Evolutionary conservation across 2,329 filamentous ascomycete species (phyloP), one percentile per base, ranked within the genome.

Genomic region (Scedosporium aurantiacum): DNA sequence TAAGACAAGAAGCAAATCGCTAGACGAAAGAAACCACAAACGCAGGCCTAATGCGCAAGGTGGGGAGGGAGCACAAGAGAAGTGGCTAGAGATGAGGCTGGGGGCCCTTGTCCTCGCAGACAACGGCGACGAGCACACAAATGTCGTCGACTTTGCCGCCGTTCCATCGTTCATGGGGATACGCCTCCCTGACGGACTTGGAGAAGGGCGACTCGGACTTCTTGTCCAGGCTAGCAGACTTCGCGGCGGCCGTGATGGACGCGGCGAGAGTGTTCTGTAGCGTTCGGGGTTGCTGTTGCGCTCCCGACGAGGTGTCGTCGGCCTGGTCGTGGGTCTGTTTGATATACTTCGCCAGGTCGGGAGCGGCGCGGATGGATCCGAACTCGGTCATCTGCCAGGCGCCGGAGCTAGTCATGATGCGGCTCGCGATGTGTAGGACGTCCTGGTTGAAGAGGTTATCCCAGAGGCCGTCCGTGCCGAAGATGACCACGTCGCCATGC

Each of bases 111-210:
- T 86, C 83, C 66, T 92, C 87, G 7, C 90, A 85, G 1, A 90
- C 90, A 32, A 96, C 78, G 37, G 87, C 84, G 14, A 92, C 86
- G 58, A 99, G 79, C 4, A 91, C 91, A 68, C 91, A 93, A 63
- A 99, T 97, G 73, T 99, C 94, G 71, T 99, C 94, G 21, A 95
- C 84, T 74, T 99, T 99, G 60, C 94, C 94, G 62, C 94, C 94
- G 63, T 85, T 85, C 84, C 90, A 99, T 63, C 86, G 84, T 73
- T 97, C 93, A 43, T 87, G 79, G 0, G 94, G 93, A 67, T 90
- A 96, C 70, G 89, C 86, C 69, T 87, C 89, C 71, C 94, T 90
- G 21, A 97, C 91, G 73, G 97, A 91, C 74, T 90, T 96, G 47
- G 94, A 91, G 73, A 99, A 99, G 0, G 94, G 94, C 0, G 93